Evolutionary conservation across 2,329 filamentous ascomycete species (phyloP), one percentile per base, ranked within the genome.

Genomic region (Aspergillus pseudotamarii): DNA sequence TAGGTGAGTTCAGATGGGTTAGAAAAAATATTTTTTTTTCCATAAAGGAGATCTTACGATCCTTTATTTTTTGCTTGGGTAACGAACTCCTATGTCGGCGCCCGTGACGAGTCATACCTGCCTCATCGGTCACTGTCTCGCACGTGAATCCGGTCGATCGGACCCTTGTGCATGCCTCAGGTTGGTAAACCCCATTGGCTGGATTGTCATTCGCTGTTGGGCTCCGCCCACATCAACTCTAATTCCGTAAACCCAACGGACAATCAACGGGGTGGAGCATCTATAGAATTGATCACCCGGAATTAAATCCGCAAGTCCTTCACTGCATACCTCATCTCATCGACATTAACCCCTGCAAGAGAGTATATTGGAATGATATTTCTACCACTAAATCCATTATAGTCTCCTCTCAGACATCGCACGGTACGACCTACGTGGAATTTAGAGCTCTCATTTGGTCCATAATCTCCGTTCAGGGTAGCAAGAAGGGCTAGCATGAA

Each of bases 101-200:
- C n/a, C 32, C 51, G n/a, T 8, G 32, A 41, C 51, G 51, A 55
- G 51, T 55, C 51, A 55, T 55, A 55, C 32, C 11, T 55, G n/a
- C 51, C 51, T 19, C n/a, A 23, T 55, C n/a, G 32, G 51, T 55
- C 51, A 23, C n/a, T 2, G n/a, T 55, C n/a, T 36, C 8, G 51
- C 51, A 55, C 51, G 51, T 55, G 51, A 23, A 38, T 8, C 32
- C n/a, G 50, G 50, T 53, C 19, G 30, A 54, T 28, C 32, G 30
- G 51, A n/a, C 26, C 48, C 48, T 28, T n/a, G n/a, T 19, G 50
- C 4, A 21, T 53, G 50, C 50, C 28, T 53, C 28, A 53, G 50
- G 50, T 34, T 32, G 16, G 50, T 53, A 10, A 53, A 16, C 30
- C 16, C 10, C 16, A 21, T 34, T 54, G 9, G 30, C 51, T 55